Conservation (phyloP, 1,284 basidiomycete genomes). For the Trametes pubescens region DNA sequence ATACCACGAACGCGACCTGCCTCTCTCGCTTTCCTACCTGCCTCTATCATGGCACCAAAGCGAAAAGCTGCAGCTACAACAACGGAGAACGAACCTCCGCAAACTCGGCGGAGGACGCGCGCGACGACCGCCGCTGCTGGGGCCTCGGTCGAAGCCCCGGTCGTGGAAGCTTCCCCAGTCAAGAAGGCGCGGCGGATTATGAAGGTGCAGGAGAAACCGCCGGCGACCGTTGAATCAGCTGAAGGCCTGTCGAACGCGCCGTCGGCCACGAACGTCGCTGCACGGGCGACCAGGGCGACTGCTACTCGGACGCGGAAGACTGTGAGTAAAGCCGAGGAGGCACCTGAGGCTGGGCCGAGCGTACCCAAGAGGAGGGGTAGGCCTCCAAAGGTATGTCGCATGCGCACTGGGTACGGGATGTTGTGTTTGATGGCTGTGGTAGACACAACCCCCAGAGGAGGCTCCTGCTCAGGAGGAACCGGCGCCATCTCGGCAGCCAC, state of each 20-base stretch:
- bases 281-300: slow-evolving; percentile 10
- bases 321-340: slow-evolving; percentile 1
- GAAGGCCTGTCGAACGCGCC: not conserved
- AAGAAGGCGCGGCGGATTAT: slow-evolving; percentile 15
- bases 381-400: slow-evolving; percentile 20
- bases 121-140: slow-evolving; percentile 20
- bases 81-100: slow-evolving; percentile 24
- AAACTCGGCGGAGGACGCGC: slow-evolving; percentile 36
- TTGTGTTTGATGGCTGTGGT: not conserved
- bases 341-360: slow-evolving; percentile 7
- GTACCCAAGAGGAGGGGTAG: slow-evolving; percentile 18
- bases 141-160: slow-evolving; percentile 2
- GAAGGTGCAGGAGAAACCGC: slow-evolving; percentile 15
- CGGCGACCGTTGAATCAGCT: not conserved
- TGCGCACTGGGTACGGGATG: too few relatives aligned
- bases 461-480: not conserved
- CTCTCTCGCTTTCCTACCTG: not conserved
- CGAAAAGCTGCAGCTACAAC: slow-evolving; percentile 50
- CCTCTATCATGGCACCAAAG: slow-evolving; percentile 54
- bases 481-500: slow-evolving; percentile 4
- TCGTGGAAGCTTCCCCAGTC: slow-evolving; percentile 5
- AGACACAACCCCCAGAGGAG: slow-evolving; percentile 7
- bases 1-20: not conserved
- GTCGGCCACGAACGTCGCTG: not conserved
- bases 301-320: slow-evolving; percentile 18